These are phyloP conservation scores for Prunus mongolica DNA, from an alignment of 306 rosid species.

Conservation along the genomic window DNA sequence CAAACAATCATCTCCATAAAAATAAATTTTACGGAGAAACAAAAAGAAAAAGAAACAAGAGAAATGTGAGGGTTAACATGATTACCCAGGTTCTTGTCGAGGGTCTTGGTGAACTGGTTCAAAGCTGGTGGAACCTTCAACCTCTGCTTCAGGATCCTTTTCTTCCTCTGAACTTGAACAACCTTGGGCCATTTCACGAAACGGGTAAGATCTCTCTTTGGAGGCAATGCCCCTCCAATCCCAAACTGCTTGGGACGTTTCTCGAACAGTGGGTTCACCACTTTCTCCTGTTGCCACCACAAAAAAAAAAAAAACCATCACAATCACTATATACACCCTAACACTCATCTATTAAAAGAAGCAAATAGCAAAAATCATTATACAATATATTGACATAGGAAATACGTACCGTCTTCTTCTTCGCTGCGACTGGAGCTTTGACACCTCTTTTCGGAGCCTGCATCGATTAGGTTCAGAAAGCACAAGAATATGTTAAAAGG, in stretches of 20 bases:
- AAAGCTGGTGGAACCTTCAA: slow-evolving; percentile 80
- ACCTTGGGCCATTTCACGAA: slow-evolving; percentile 81
- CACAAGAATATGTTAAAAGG: neutral
- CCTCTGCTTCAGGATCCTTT: slow-evolving; percentile 75
- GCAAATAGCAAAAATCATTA: neutral
- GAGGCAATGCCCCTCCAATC: slow-evolving; percentile 78
- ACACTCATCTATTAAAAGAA: neutral
- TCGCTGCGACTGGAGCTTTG: slow-evolving; percentile 34
- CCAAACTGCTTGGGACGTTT: slow-evolving; percentile 82
- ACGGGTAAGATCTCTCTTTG: slow-evolving; percentile 71
- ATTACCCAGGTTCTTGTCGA: slow-evolving; percentile 71
- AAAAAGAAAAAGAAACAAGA: neutral
- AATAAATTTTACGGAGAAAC: neutral
- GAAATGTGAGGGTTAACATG: neutral
- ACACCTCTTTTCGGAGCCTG: slow-evolving; percentile 55
- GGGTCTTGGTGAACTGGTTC: slow-evolving; percentile 78
- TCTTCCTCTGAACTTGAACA: slow-evolving; percentile 74
- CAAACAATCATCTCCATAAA: neutral
- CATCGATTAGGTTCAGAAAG: neutral
- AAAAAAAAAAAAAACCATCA: neutral
- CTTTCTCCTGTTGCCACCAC: slow-evolving; percentile 36
- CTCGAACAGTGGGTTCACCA: slow-evolving; percentile 70
- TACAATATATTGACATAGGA: too few species aligned
- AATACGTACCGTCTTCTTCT: slow-evolving; percentile 44
- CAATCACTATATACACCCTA: neutral